Conservation (phyloP, 345 rosid species). For the Moricandia arvensis region DNA sequence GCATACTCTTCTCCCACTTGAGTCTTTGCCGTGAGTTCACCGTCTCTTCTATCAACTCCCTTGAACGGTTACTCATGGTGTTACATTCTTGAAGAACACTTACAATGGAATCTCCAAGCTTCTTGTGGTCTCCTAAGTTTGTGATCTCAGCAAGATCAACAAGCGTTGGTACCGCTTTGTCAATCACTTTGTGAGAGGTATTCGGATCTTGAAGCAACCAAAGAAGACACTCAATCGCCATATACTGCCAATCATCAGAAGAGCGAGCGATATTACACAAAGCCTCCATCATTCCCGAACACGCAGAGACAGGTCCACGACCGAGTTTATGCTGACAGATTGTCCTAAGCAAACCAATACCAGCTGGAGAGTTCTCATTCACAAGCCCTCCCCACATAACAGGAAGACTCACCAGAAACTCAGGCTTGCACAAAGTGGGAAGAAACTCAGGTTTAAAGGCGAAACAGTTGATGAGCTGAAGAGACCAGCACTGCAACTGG, state of each 20-base stretch:
- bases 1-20: conserved; percentile 92
- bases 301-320: conserved; percentile 82
- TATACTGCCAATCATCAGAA: conserved; percentile 99
- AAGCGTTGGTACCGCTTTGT: conserved; percentile 77
- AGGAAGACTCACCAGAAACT: conserved; percentile 83
- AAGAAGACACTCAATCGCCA: conserved; percentile 97
- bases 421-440: conserved; percentile 82
- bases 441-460: conserved; percentile 99
- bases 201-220: conserved; percentile 96
- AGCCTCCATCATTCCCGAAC: conserved; percentile 84
- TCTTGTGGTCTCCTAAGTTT: conserved; percentile 86
- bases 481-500: conserved; percentile 98
- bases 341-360: conserved; percentile 91
- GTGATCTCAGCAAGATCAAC: conserved; percentile 85
- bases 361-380: conserved; percentile 97
- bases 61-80: conserved; percentile 49
- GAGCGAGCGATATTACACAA: conserved; percentile 90
- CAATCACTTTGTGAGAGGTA: conserved; percentile 78
- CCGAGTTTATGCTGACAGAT: conserved; percentile 96
- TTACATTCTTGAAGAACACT: conserved; percentile 74
- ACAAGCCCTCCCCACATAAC: conserved; percentile 99
- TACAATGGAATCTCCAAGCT: conserved; percentile 80
- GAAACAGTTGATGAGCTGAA: conserved; percentile 98
- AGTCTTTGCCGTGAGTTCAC: conserved; percentile 68
- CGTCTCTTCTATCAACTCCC: conserved; percentile 72